Evolutionary conservation across 805 yeast species (phyloP).

Genomic region (Teunomyces tritomae): DNA sequence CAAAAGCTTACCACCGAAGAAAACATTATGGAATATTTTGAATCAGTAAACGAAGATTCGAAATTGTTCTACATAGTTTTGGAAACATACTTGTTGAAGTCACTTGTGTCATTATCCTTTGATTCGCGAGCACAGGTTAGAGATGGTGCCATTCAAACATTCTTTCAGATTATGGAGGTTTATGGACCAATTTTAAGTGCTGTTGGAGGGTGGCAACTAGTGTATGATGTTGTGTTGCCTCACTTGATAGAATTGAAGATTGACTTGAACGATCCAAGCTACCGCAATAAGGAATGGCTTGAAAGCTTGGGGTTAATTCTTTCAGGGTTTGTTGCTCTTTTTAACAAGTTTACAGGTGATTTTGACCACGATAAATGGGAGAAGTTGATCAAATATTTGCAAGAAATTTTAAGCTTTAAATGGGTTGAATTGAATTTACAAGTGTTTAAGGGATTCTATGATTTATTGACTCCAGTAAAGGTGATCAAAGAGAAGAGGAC

Average conservation of each 20-base stretch:
- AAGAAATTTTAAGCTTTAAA: slow-evolving; percentile 33
- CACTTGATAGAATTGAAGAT: slow-evolving; percentile 38
- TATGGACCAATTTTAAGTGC: slow-evolving; percentile 16
- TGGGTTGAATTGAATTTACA: slow-evolving; percentile 54
- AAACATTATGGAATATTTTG: slow-evolving; percentile 4
- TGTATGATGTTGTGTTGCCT: slow-evolving; percentile 61
- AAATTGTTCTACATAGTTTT: slow-evolving; percentile 25
- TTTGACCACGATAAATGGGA: slow-evolving; percentile 50
- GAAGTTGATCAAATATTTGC: slow-evolving; percentile 50
- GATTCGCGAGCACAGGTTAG: slow-evolving; percentile 78
- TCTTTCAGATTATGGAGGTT: slow-evolving; percentile 59
- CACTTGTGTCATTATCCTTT: slow-evolving; percentile 58
- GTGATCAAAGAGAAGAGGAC: slow-evolving; percentile 12
- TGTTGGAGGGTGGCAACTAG: slow-evolving; percentile 55
- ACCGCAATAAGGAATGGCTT: slow-evolving; percentile 43
- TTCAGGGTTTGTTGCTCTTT: slow-evolving; percentile 65
- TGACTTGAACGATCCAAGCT: slow-evolving; percentile 19
- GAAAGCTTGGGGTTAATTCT: slow-evolving; percentile 64
- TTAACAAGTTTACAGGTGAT: slow-evolving; percentile 47
- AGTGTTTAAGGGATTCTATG: slow-evolving; percentile 54
- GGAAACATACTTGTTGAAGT: slow-evolving; percentile 61
- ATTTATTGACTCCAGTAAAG: slow-evolving; percentile 39
- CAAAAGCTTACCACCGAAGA: neutral
- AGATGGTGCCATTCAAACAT: slow-evolving; percentile 86
- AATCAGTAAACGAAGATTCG: slow-evolving; percentile 14